These are phyloP conservation scores for Pseudogymnoascus sp. DNA, from an alignment of 2,329 filamentous ascomycete species.

Conservation along the genomic window DNA sequence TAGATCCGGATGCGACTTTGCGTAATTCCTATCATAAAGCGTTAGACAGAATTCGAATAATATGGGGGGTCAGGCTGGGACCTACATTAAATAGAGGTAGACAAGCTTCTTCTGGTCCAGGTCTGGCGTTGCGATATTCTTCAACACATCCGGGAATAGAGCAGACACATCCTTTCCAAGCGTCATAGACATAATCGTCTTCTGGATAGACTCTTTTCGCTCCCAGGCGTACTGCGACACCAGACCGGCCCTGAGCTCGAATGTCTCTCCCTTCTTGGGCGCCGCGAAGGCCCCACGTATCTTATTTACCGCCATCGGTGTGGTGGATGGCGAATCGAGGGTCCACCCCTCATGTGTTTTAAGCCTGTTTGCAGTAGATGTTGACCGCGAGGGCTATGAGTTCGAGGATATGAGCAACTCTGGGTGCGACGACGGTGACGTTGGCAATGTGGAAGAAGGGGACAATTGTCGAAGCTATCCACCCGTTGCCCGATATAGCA, in stretches of 20 bases:
- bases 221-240: slow-evolving; percentile 99
- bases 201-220: slow-evolving; percentile 97
- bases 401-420: not conserved
- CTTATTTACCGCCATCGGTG: slow-evolving; percentile 84
- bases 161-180: slow-evolving; percentile 96
- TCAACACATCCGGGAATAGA: slow-evolving; percentile 92
- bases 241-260: slow-evolving; percentile 88
- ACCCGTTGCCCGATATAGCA: slow-evolving; percentile 3
- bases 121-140: slow-evolving; percentile 94
- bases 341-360: slow-evolving; percentile 29
- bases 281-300: slow-evolving; percentile 89
- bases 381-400: not conserved
- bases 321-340: slow-evolving; percentile 31
- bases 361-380: slow-evolving; percentile 14
- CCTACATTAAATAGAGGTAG: slow-evolving; percentile 92
- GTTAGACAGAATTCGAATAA: slow-evolving; percentile 10
- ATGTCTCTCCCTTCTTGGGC: slow-evolving; percentile 95
- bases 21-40: slow-evolving; percentile 70
- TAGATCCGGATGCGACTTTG: slow-evolving; percentile 95
- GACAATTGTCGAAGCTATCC: slow-evolving; percentile 3
- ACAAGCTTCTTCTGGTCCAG: slow-evolving; percentile 99
- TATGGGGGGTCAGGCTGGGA: not conserved
- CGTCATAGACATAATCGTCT: slow-evolving; percentile 99
- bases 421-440: not conserved
- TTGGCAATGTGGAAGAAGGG: not conserved